Conservation (phyloP, 169 alveolate genomes). For the Cryptosporidium ryanae region DNA sequence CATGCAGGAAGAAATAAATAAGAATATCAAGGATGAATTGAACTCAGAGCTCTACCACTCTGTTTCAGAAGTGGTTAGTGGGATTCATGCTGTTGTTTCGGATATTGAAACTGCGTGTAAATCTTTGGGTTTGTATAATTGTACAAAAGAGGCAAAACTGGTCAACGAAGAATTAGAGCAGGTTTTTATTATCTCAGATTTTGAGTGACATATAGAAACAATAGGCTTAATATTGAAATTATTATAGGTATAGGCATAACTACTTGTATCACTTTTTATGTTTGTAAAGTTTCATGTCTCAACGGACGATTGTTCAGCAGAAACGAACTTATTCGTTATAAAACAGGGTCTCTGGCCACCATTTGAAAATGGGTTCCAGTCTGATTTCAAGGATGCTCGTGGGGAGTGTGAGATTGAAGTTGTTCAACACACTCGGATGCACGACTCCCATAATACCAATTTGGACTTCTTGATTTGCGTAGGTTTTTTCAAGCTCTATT, state of each 20-base stretch:
- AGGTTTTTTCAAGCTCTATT: slow-evolving; percentile 53
- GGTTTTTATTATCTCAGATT: too few relatives aligned
- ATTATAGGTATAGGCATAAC: too few relatives aligned
- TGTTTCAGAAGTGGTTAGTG: too few relatives aligned
- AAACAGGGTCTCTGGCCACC: slow-evolving; percentile 67
- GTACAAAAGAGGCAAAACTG: too few relatives aligned
- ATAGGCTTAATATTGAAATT: too few relatives aligned
- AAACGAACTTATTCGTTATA: slow-evolving; percentile 31
- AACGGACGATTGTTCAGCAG: background rate
- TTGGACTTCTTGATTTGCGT: slow-evolving; percentile 29
- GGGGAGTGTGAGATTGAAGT: slow-evolving; percentile 89
- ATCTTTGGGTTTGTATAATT: too few relatives aligned
- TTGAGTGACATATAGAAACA: too few relatives aligned
- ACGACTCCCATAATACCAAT: slow-evolving; percentile 93
- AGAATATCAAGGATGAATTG: background rate
- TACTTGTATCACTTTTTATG: too few relatives aligned
- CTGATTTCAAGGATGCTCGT: slow-evolving; percentile 87
- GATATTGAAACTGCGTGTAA: background rate
- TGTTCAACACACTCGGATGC: slow-evolving; percentile 93
- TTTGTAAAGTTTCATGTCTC: too few relatives aligned
- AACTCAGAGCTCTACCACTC: too few relatives aligned
- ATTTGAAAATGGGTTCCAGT: slow-evolving; percentile 43
- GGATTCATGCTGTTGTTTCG: too few relatives aligned
- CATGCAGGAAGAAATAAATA: background rate
- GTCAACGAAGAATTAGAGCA: too few relatives aligned